phyloP scores from a whole-genome alignment of 495 filamentous ascomycete genomes.

The Parmelia sp. region DNA sequence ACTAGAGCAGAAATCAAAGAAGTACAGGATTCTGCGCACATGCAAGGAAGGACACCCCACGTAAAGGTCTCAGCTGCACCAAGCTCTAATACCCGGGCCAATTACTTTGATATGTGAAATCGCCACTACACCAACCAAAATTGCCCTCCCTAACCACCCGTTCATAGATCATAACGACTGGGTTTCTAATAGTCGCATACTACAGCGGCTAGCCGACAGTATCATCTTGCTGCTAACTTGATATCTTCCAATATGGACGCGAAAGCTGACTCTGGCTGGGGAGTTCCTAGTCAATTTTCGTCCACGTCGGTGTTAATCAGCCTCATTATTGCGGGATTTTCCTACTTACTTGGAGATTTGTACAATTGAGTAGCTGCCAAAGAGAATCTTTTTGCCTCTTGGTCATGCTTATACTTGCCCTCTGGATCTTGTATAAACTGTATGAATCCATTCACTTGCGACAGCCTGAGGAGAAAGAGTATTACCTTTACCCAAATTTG shows the following conservation, averaged over 20 bases:
- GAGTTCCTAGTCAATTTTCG: background rate
- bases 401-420: background rate
- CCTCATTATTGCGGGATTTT: background rate
- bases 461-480: no score
- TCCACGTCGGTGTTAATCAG: background rate
- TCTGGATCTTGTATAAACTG: slow-evolving; percentile 25
- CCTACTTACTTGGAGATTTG: no score
- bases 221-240: background rate
- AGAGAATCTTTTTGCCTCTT: background rate
- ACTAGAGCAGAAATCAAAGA: no score
- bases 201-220: background rate
- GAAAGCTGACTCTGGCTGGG: background rate
- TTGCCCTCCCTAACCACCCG: background rate
- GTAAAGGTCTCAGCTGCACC: no score
- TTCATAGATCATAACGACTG: background rate
- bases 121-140: background rate
- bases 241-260: background rate
- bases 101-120: no score
- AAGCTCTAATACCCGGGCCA: no score
- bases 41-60: no score
- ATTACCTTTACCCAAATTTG: no score
- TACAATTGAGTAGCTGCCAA: background rate
- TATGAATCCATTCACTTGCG: no score
- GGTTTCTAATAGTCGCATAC: background rate
- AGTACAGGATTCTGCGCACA: no score